Base-by-base conservation (phyloP, 2,329 filamentous ascomycete species). In the Dactylellina sp. region DNA sequence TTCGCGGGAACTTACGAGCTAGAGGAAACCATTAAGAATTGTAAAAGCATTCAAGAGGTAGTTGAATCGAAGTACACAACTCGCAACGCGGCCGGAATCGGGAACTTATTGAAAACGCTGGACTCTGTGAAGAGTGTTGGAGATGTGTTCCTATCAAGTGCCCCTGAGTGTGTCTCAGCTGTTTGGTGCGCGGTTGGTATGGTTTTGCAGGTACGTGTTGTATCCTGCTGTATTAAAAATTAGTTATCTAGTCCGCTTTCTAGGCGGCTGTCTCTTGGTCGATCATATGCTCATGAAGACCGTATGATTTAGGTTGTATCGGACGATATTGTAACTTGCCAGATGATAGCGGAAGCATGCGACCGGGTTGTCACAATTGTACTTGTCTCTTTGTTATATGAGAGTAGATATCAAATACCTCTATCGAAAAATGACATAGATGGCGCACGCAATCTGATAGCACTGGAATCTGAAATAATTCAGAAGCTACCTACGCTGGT, bases 241-340 rank as follows among this genome's bases (percentile, higher is more conserved):
- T 24, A 20, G 14, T 14, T 25, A 40, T 5, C n/a, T 7, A 7
- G 18, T 37, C 4, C n/a, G 39, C 14, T 5, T 42, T n/a, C 39
- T n/a, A 42, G 25, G 14, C 2, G 1, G 12, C 5, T 53, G 12
- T 2, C 5, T 6, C 11, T n/a, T n/a, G n/a, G n/a, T n/a, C n/a
- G n/a, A n/a, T n/a, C n/a, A n/a, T n/a, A n/a, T n/a, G n/a, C n/a
- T n/a, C n/a, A n/a, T n/a, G n/a, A n/a, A n/a, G n/a, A n/a, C n/a
- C n/a, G n/a, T n/a, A n/a, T n/a, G n/a, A n/a, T n/a, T n/a, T 39
- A 66, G 62, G 18, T 66, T 44, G 62, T 66, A n/a, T 35, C 53
- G 6, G 62, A 66, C 20, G 40, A 66, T 16, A n/a, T 39, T 20
- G 62, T 24, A 3, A 66, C 62, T 14, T 66, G 62, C 22, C 16